Conservation (phyloP, 2,329 filamentous ascomycete genomes). For the Nemania sp. region DNA sequence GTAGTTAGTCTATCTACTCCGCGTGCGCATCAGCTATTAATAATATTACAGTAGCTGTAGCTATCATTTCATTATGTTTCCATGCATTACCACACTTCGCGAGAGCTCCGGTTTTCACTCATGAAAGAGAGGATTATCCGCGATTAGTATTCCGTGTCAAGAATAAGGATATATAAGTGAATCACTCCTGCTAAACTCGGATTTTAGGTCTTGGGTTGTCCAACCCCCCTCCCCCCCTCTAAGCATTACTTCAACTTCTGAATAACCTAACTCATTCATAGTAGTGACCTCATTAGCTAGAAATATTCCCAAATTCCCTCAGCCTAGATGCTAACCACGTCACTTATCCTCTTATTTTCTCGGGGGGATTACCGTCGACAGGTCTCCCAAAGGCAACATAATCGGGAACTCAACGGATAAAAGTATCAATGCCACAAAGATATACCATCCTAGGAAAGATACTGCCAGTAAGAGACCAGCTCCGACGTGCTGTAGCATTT, state of each 20-base stretch:
- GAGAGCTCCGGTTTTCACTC: background rate
- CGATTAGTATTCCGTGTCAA: too few relatives aligned
- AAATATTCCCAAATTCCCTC: background rate
- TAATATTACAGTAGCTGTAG: too few relatives aligned
- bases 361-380: slow-evolving; percentile 11
- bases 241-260: too few relatives aligned
- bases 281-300: background rate
- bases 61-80: too few relatives aligned
- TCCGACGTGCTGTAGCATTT: slow-evolving; percentile 15
- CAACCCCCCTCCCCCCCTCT: too few relatives aligned
- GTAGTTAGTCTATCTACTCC: too few relatives aligned
- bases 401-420: slow-evolving; percentile 15
- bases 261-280: too few relatives aligned
- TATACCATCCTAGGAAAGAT: slow-evolving; percentile 22
- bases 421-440: slow-evolving; percentile 15
- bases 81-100: background rate
- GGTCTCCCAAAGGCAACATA: slow-evolving; percentile 18
- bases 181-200: background rate
- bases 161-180: background rate
- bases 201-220: background rate
- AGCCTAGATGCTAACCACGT: background rate
- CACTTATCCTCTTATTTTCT: background rate
- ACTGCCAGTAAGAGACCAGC: slow-evolving; percentile 17
- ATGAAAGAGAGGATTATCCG: background rate
- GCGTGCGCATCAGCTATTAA: background rate